These are phyloP conservation scores for Porogramme epimiltina DNA, from an alignment of 1,284 basidiomycete genomes.

Conservation along the genomic window DNA sequence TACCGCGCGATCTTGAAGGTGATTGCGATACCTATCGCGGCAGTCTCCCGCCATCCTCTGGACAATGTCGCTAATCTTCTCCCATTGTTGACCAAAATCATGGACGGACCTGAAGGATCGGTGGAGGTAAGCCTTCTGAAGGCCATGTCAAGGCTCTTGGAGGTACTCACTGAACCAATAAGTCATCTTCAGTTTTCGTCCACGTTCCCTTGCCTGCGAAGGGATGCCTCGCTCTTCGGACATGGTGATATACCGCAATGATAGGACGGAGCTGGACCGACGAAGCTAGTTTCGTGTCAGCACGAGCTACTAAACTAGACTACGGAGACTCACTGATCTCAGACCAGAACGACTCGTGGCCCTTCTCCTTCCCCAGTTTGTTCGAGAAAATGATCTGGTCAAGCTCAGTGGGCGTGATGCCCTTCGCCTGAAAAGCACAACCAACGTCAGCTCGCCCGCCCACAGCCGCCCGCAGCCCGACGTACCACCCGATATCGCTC, in stretches of 20 bases:
- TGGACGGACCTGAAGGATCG: constrained; percentile 67
- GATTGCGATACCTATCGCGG: constrained; percentile 82
- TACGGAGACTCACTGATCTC: constrained; percentile 63
- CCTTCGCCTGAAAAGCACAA: constrained; percentile 40
- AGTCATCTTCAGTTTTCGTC: constrained; percentile 66
- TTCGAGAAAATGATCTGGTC: constrained; percentile 65
- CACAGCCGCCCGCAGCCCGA: constrained; percentile 10
- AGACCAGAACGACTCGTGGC: constrained; percentile 71
- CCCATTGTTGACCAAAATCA: constrained; percentile 78
- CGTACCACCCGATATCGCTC: constrained; percentile 62
- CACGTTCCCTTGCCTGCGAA: constrained; percentile 70
- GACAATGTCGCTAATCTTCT: constrained; percentile 67
- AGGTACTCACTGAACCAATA: constrained; percentile 64
- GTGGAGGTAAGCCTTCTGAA: too few species aligned
- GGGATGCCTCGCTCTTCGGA: constrained; percentile 70
- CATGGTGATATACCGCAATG: constrained; percentile 80
- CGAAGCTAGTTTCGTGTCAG: constrained; percentile 44
- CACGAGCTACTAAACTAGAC: constrained; percentile 6
- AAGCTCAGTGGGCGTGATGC: constrained; percentile 54
- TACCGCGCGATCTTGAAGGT: constrained; percentile 62
- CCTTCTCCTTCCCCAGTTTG: constrained; percentile 59
- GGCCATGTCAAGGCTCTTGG: too few species aligned
- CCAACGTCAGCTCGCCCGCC: neutral
- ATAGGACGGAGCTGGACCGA: constrained; percentile 75
- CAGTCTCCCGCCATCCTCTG: constrained; percentile 79